phyloP scores from a whole-genome alignment of 164 flowering plant species.

The Sextonia rubra region DNA sequence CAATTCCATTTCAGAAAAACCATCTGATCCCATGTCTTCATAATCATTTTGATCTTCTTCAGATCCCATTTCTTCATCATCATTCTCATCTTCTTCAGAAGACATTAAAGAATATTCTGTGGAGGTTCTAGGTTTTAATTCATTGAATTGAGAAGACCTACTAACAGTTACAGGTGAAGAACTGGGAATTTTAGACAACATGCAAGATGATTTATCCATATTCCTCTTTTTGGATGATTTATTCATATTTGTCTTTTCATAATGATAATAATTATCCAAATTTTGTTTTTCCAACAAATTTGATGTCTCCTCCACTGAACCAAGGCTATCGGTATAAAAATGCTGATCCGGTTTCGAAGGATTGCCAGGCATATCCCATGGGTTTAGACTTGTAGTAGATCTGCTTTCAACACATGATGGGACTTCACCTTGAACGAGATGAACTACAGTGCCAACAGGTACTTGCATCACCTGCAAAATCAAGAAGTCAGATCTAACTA shows the following conservation, averaged over 20 bases:
- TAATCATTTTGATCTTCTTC: conserved; percentile 23
- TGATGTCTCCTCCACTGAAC: background rate
- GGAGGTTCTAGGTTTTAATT: background rate
- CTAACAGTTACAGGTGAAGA: conserved; percentile 8
- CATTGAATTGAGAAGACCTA: conserved; percentile 6
- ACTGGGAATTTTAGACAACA: background rate
- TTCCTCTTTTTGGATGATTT: conserved; percentile 12
- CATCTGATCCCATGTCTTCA: too few species aligned
- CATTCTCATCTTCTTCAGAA: conserved; percentile 8
- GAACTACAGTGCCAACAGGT: conserved; percentile 90
- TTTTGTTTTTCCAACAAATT: conserved; percentile 9
- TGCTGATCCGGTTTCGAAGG: conserved; percentile 18
- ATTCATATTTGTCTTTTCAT: conserved; percentile 5
- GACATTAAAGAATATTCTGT: conserved; percentile 8
- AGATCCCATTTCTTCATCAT: conserved; percentile 14
- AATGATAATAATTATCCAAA: conserved; percentile 6
- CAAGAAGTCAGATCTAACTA: background rate
- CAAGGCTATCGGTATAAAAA: conserved; percentile 7
- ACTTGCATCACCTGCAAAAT: conserved; percentile 62
- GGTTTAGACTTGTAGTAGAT: conserved; percentile 36
- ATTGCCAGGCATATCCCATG: conserved; percentile 74
- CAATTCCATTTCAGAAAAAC: too few species aligned
- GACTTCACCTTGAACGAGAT: conserved; percentile 67
- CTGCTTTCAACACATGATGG: conserved; percentile 42
- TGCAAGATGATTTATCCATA: conserved; percentile 3